A percentile compares a stretch with the other conserved stretches of the same genome.
phyloP scores from a whole-genome alignment of 306 rosid genomes.

The Cyamopsis tetragonoloba region DNA sequence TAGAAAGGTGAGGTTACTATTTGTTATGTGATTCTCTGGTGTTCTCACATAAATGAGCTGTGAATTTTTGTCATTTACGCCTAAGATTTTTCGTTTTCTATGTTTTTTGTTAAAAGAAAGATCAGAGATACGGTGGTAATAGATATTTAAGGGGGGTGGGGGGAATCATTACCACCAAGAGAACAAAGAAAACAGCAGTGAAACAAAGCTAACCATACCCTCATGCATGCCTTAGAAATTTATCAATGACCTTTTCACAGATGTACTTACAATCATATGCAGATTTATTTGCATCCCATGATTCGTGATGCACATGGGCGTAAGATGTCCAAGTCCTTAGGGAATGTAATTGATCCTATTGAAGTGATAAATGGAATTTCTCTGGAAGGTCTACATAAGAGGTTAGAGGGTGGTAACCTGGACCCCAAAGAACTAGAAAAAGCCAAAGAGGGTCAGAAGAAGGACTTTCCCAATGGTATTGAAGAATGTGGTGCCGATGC shows the following conservation, averaged over 20 bases:
- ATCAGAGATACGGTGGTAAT: neutral
- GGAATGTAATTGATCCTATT: slow-evolving; percentile 94
- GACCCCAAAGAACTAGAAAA: slow-evolving; percentile 70
- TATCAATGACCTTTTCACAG: slow-evolving; percentile 14
- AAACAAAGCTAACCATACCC: neutral
- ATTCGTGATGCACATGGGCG: slow-evolving; percentile 99
- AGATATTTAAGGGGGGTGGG: no score
- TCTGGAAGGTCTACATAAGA: slow-evolving; percentile 73
- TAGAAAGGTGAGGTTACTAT: slow-evolving; percentile 48
- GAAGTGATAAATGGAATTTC: slow-evolving; percentile 86
- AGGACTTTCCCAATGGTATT: slow-evolving; percentile 92
- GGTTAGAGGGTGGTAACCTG: slow-evolving; percentile 85
- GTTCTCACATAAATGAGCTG: neutral
- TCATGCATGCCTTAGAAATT: neutral
- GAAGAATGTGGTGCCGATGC: slow-evolving; percentile 96
- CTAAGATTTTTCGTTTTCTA: neutral
- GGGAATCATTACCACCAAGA: no score
- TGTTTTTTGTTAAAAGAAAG: neutral
- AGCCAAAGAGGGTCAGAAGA: slow-evolving; percentile 83
- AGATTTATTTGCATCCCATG: slow-evolving; percentile 98
- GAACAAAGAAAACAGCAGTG: neutral
- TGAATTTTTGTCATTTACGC: neutral
- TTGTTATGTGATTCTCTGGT: neutral
- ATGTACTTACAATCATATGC: slow-evolving; percentile 22
- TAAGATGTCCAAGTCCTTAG: slow-evolving; percentile 96